Evolutionary conservation across 2,329 filamentous ascomycete genomes (phyloP).

Genomic region (Colletotrichum sp.): DNA sequence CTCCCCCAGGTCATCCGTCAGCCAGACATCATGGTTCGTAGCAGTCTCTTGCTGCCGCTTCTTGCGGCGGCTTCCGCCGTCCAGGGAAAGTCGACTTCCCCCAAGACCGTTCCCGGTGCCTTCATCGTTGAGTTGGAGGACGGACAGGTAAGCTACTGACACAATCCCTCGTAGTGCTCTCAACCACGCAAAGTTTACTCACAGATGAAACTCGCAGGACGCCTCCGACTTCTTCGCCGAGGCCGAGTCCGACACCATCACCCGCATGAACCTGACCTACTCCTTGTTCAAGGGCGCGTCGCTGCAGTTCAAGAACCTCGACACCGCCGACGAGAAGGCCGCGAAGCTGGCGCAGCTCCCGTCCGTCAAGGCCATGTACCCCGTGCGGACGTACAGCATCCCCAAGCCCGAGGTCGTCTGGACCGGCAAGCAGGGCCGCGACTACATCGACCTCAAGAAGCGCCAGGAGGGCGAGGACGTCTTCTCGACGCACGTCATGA

Average conservation of each 20-base stretch:
- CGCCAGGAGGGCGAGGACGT: slow-evolving; percentile 30
- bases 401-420: slow-evolving; percentile 51
- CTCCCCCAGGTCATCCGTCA: slow-evolving; percentile 10
- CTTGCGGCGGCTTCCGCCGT: slow-evolving; percentile 37
- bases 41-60: slow-evolving; percentile 37
- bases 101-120: slow-evolving; percentile 45
- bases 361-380: slow-evolving; percentile 55
- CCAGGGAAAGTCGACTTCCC: slow-evolving; percentile 27
- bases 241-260: slow-evolving; percentile 43
- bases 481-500: slow-evolving; percentile 60
- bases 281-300: slow-evolving; percentile 60
- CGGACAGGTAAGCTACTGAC: slow-evolving; percentile 41
- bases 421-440: slow-evolving; percentile 38
- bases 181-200: background rate
- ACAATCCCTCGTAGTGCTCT: background rate
- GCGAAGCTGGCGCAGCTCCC: slow-evolving; percentile 44
- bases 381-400: slow-evolving; percentile 48
- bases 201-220: slow-evolving; percentile 35
- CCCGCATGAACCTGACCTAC: slow-evolving; percentile 54
- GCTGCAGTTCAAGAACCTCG: slow-evolving; percentile 53
- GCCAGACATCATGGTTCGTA: slow-evolving; percentile 39
- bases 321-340: slow-evolving; percentile 48
- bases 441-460: slow-evolving; percentile 31
- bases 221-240: slow-evolving; percentile 41
- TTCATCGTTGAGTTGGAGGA: slow-evolving; percentile 62